These are phyloP conservation scores for Leucaena leucocephala DNA, from an alignment of 306 rosid species.

Conservation along the genomic window DNA sequence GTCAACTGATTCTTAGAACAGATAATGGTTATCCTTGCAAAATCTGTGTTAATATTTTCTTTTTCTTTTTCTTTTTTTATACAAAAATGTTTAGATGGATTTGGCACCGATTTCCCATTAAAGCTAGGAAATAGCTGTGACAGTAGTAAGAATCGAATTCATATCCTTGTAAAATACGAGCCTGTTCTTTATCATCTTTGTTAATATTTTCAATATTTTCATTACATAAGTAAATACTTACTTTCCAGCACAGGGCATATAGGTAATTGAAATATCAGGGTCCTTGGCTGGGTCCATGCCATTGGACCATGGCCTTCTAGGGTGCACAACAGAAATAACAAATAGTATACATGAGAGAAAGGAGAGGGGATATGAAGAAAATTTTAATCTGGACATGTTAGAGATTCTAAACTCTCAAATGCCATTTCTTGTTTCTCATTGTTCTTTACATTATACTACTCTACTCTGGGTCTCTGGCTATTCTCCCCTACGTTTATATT, in stretches of 20 bases:
- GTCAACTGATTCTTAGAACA: not conserved
- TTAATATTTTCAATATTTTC: conserved; percentile 17
- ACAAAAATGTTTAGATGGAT: no score
- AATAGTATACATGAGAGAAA: not conserved
- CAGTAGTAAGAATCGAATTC: no score
- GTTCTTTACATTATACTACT: not conserved
- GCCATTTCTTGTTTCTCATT: not conserved
- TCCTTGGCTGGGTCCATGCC: not conserved
- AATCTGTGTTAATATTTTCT: conserved; percentile 10
- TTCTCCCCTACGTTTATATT: not conserved
- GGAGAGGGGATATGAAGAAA: not conserved
- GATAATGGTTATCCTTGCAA: not conserved
- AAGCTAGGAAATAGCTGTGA: no score
- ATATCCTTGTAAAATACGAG: not conserved
- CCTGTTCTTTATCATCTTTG: no score
- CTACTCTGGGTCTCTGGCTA: not conserved
- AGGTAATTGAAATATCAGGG: not conserved
- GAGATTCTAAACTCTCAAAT: not conserved
- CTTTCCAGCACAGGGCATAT: not conserved
- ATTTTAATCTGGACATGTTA: not conserved
- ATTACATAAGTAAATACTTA: not conserved
- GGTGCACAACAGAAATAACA: not conserved
- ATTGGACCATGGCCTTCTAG: not conserved
- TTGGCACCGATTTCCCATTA: no score
- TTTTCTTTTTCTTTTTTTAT: no score